phyloP scores from a whole-genome alignment of 352 stramenopile genomes.

The Pythium pyrilobum region DNA sequence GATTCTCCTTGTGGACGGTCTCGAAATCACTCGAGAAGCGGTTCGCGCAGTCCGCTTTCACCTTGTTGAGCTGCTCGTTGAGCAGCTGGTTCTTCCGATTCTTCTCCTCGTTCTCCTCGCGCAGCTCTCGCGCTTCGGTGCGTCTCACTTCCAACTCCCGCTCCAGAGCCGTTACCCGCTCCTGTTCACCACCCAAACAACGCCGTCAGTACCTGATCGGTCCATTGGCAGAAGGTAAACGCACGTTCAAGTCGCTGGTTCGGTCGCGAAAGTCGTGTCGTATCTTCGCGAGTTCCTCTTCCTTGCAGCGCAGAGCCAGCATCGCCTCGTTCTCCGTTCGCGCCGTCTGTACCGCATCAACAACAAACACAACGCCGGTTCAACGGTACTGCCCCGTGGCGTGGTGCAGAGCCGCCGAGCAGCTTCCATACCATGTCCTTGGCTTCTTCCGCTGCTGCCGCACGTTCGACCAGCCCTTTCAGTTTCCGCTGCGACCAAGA shows the following conservation, averaged over 20 bases:
- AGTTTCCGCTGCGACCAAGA: slow-evolving; percentile 34
- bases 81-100: slow-evolving; percentile 52
- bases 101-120: slow-evolving; percentile 65
- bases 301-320: slow-evolving; percentile 40
- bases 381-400: too few relatives aligned
- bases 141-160: slow-evolving; percentile 58
- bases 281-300: slow-evolving; percentile 45
- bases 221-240: background rate
- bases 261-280: slow-evolving; percentile 46
- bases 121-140: slow-evolving; percentile 43
- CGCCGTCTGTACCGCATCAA: background rate
- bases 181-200: slow-evolving; percentile 2
- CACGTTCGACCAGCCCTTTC: slow-evolving; percentile 37
- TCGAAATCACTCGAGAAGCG: slow-evolving; percentile 50
- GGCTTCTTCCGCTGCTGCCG: slow-evolving; percentile 47
- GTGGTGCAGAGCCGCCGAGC: background rate
- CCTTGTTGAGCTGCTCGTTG: slow-evolving; percentile 72
- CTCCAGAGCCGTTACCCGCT: slow-evolving; percentile 27
- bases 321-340: slow-evolving; percentile 39
- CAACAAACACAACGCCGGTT: background rate
- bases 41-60: slow-evolving; percentile 56
- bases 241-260: slow-evolving; percentile 46
- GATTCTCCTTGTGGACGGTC: slow-evolving; percentile 51
- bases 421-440: slow-evolving; percentile 35
- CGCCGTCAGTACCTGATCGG: too few relatives aligned